phyloP scores from a whole-genome alignment of 2,329 filamentous ascomycete species.

The Xylaria multiplex region DNA sequence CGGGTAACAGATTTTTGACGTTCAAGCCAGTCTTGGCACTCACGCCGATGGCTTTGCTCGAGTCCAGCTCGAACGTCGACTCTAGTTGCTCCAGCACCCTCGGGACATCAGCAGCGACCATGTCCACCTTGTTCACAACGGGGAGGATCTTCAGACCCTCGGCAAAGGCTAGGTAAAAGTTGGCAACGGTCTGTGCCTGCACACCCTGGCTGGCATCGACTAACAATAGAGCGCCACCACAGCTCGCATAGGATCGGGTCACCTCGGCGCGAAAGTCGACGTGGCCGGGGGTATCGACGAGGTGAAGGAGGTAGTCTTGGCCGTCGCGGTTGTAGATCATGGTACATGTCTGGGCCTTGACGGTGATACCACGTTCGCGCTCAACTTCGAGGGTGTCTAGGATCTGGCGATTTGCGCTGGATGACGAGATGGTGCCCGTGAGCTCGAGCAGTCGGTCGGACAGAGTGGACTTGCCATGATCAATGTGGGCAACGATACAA shows the following conservation, averaged over 20 bases:
- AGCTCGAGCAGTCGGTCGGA: conserved; percentile 92
- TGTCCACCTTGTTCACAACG: conserved; percentile 96
- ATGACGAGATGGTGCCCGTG: conserved; percentile 89
- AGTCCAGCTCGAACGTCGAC: conserved; percentile 86
- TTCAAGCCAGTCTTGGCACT: conserved; percentile 96
- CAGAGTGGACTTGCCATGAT: conserved; percentile 97
- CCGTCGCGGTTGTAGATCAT: conserved; percentile 94
- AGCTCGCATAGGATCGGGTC: conserved; percentile 93
- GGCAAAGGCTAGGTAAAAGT: conserved; percentile 97
- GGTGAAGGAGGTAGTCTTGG: conserved; percentile 89
- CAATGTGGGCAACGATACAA: conserved; percentile 98
- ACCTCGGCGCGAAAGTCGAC: conserved; percentile 98
- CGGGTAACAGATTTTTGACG: conserved; percentile 82
- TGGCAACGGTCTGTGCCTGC: conserved; percentile 97
- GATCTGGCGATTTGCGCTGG: conserved; percentile 88
- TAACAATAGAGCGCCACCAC: conserved; percentile 88
- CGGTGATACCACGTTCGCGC: conserved; percentile 93
- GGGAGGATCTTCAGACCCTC: conserved; percentile 88
- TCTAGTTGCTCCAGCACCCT: conserved; percentile 87
- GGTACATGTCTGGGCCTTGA: conserved; percentile 97
- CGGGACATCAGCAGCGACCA: conserved; percentile 87
- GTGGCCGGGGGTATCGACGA: conserved; percentile 96
- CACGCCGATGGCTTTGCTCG: conserved; percentile 74
- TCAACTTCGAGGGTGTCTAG: conserved; percentile 98
- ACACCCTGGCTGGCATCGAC: conserved; percentile 97